Evolutionary conservation across 331 rosid species (phyloP), one percentile per base, ranked within the genome.

Genomic region (Malus hybrid): DNA sequence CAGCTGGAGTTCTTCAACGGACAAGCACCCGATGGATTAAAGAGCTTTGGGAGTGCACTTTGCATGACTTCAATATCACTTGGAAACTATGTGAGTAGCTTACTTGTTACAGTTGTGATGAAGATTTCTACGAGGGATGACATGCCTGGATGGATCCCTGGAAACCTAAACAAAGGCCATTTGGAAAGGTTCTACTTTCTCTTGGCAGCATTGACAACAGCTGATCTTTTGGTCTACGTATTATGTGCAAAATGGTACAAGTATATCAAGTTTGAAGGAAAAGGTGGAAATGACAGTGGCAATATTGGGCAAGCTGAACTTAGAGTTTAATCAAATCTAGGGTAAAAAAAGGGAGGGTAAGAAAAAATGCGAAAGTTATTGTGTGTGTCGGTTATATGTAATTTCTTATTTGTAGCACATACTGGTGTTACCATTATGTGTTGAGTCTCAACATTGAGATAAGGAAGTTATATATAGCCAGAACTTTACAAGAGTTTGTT

Each of bases 21-120:
- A 0, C 97, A 92, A 28, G 80, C 97, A 36, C 97, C 97, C 6
- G 96, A 90, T 55, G 90, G 96, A 53, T 72, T 92, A 5, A 92
- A 92, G 79, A 92, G 97, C 82, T 88, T 92, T 78, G 96, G 97
- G 1, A 92, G 97, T 78, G 96, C 96, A 7, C 93, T 92, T 44
- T 90, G 93, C 36, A 92, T 88, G 93, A 88, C 93, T 20, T 92
- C 97, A 73, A 92, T 92, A 6, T 92, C 97, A 24, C 73, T 92
- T 11, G 97, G 97, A 15, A 92, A 92, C 72, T 92, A 84, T 46
- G 96, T 87, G 6, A 92, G 97, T 10, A 88, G 92, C 22, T 68
- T 92, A 68, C 78, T 92, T 67, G 97, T 92, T 60, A 85, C 87
- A 50, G 80, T 90, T 28, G 97, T 92, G 48, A 92, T 90, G 96